phyloP scores from a whole-genome alignment of 208 protist species.

The Leishmania major region DNA sequence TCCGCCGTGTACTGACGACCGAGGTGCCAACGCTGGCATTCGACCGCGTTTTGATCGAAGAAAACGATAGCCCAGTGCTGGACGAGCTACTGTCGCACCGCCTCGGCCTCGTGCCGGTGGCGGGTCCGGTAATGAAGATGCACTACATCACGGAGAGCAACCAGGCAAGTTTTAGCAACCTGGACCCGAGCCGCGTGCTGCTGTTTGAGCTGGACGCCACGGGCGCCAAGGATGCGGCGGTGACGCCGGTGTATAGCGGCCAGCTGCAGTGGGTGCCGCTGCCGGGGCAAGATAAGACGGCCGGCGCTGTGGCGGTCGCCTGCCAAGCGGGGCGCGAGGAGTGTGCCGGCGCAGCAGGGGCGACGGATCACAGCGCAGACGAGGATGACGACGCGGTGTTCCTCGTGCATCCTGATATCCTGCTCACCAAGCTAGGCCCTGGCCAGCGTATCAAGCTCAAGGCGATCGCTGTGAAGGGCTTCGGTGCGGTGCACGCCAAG shows the following conservation, averaged over 20 bases:
- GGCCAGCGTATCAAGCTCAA: conserved; percentile 95
- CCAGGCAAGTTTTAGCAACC: conserved; percentile 49
- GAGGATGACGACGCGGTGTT: conserved; percentile 76
- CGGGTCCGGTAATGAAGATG: conserved; percentile 94
- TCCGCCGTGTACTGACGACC: conserved; percentile 96
- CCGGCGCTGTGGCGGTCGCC: conserved; percentile 3
- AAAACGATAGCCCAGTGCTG: conserved; percentile 98
- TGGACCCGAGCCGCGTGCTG: conserved; percentile 78
- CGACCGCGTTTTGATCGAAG: conserved; percentile 96
- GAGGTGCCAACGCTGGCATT: conserved; percentile 99
- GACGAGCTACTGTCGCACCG: conserved; percentile 98
- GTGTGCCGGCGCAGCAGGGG: conserved; percentile 4
- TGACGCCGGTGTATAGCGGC: conserved; percentile 89
- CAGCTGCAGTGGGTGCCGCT: conserved; percentile 95
- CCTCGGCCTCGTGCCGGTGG: conserved; percentile 97
- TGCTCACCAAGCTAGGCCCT: conserved; percentile 97
- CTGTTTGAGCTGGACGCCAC: conserved; percentile 84
- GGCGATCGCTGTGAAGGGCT: conserved; percentile 95
- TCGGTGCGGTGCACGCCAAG: conserved; percentile 98
- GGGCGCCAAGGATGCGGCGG: conserved; percentile 58
- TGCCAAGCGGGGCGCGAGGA: neutral
- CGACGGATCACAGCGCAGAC: neutral
- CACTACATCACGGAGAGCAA: conserved; percentile 76
- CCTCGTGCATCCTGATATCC: conserved; percentile 97
- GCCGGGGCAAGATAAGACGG: conserved; percentile 65